These are phyloP conservation scores for Wallacemonas rigidus DNA, from an alignment of 208 protist genomes.

Conservation along the genomic window DNA sequence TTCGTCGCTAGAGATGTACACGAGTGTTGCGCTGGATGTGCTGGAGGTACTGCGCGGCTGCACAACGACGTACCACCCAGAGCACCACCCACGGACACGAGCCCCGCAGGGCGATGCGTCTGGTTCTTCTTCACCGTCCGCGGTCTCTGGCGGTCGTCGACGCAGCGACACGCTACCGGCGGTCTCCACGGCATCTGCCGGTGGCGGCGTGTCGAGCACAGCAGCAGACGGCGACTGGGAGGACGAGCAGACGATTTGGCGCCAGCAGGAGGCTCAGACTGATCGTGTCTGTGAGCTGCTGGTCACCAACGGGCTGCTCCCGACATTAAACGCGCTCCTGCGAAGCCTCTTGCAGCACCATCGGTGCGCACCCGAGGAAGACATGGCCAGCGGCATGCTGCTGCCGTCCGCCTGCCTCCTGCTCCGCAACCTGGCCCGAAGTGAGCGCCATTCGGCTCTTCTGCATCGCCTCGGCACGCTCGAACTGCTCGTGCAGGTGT, in stretches of 20 bases:
- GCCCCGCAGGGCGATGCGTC: neutral
- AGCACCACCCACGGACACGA: neutral
- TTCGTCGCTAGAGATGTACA: slow-evolving; percentile 18
- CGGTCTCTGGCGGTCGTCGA: too few species aligned
- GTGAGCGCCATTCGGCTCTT: slow-evolving; percentile 12
- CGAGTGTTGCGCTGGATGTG: slow-evolving; percentile 33
- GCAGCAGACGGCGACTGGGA: neutral
- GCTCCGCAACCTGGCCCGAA: slow-evolving; percentile 34
- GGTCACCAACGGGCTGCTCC: slow-evolving; percentile 39
- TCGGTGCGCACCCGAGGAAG: neutral
- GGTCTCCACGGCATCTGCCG: too few species aligned
- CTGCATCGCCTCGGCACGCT: slow-evolving; percentile 47
- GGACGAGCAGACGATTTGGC: neutral
- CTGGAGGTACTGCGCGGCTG: slow-evolving; percentile 25
- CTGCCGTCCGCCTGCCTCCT: slow-evolving; percentile 36
- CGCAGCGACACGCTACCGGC: too few species aligned
- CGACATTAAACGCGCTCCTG: slow-evolving; percentile 33
- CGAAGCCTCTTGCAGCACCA: slow-evolving; percentile 17
- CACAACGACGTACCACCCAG: slow-evolving; percentile 18
- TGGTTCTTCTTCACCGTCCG: too few species aligned
- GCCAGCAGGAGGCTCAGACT: slow-evolving; percentile 12
- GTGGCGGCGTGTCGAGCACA: too few species aligned
- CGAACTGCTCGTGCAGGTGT: slow-evolving; percentile 37
- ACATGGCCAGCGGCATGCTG: slow-evolving; percentile 20
- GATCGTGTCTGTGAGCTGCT: slow-evolving; percentile 30